phyloP scores from a whole-genome alignment of 2,329 filamentous ascomycete species.

The Scedosporium apiospermum region DNA sequence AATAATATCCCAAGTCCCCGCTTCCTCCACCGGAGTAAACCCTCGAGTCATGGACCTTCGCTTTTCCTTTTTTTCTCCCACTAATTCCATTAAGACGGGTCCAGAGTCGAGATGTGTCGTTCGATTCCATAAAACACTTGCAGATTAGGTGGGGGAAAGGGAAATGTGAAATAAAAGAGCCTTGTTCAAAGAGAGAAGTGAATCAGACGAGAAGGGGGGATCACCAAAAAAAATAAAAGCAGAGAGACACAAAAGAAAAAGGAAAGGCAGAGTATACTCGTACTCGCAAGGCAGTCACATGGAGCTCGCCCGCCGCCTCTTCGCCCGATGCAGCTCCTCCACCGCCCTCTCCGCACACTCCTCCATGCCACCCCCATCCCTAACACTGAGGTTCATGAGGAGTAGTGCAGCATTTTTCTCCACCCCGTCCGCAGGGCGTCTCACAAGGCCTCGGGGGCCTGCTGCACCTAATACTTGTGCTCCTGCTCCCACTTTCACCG shows the following conservation, averaged over 20 bases:
- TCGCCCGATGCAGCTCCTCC: slow-evolving; percentile 20
- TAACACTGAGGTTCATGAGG: slow-evolving; percentile 36
- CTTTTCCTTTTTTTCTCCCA: background rate
- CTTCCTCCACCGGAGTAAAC: background rate
- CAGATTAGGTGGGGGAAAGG: background rate
- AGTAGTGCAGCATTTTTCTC: slow-evolving; percentile 38
- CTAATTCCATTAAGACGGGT: background rate
- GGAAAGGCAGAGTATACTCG: background rate
- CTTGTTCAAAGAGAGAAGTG: background rate
- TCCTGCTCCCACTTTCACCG: background rate
- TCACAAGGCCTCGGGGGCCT: background rate
- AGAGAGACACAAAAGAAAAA: background rate
- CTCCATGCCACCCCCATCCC: slow-evolving; percentile 18
- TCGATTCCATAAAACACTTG: background rate
- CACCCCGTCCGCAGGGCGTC: background rate
- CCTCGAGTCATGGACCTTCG: background rate
- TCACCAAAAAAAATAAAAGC: background rate
- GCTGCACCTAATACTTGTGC: background rate
- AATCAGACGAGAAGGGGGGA: background rate
- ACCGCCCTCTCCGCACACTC: slow-evolving; percentile 9
- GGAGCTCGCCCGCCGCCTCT: slow-evolving; percentile 30
- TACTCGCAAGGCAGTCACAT: slow-evolving; percentile 16
- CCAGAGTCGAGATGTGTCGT: background rate
- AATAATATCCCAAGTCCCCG: too few relatives aligned
- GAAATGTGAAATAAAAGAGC: background rate